Evolutionary conservation across 495 filamentous ascomycete species (phyloP).

Genomic region (Haplographium delicatum): DNA sequence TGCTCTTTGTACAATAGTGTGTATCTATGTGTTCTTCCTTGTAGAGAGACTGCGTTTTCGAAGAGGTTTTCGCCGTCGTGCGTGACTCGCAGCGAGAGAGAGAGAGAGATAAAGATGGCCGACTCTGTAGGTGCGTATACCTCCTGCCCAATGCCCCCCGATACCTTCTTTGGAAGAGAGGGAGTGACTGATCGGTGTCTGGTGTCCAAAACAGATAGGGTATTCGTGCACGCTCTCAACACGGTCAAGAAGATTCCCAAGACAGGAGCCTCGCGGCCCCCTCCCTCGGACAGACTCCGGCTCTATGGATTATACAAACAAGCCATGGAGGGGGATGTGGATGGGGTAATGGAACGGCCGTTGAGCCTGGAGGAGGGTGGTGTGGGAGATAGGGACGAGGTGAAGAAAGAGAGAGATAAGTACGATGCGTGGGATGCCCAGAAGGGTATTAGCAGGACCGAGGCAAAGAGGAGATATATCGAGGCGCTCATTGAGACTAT

Average conservation of each 20-base stretch:
- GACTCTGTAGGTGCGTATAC: conserved; percentile 43
- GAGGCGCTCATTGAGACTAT: conserved; percentile 91
- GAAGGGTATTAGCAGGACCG: conserved; percentile 72
- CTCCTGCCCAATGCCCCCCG: no score
- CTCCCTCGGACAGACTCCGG: conserved; percentile 74
- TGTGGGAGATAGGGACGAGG: conserved; percentile 30
- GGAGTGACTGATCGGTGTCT: neutral
- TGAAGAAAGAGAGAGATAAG: conserved; percentile 54
- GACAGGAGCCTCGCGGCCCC: conserved; percentile 83
- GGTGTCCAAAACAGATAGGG: conserved; percentile 62
- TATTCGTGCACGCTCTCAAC: conserved; percentile 97
- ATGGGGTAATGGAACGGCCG: conserved; percentile 85
- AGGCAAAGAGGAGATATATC: conserved; percentile 93
- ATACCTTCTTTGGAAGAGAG: neutral
- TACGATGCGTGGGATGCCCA: conserved; percentile 93
- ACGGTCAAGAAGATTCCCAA: conserved; percentile 96
- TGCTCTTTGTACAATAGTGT: no score
- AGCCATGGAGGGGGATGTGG: conserved; percentile 96
- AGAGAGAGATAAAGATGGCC: conserved; percentile 32
- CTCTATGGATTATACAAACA: conserved; percentile 99
- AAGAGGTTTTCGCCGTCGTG: neutral
- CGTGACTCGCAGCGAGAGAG: neutral
- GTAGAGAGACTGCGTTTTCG: neutral
- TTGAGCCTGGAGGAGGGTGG: conserved; percentile 30
- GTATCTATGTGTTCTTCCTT: no score